Conservation (phyloP, 768 basidiomycete genomes). For the Clitopilus hobsonii region DNA sequence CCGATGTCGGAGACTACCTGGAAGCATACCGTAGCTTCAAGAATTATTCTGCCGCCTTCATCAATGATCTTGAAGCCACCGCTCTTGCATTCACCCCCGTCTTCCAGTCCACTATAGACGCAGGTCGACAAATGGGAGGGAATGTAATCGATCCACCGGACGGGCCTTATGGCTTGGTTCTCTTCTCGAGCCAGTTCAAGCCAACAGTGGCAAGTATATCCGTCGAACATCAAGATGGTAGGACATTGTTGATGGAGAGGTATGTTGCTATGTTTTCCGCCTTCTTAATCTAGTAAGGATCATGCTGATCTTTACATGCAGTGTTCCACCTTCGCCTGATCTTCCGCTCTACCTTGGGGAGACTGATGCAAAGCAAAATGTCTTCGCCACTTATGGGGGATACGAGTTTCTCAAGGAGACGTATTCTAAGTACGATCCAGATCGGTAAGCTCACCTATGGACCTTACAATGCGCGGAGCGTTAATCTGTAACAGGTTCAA, state of each 20-base stretch:
- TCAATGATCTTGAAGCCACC: conserved; percentile 17
- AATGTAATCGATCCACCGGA: conserved; percentile 33
- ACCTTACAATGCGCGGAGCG: not conserved
- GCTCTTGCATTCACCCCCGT: conserved; percentile 35
- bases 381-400: conserved; percentile 34
- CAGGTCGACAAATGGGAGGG: conserved; percentile 27
- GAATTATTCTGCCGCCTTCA: conserved; percentile 20
- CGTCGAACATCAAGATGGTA: not conserved
- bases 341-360: conserved; percentile 37
- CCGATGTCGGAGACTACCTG: conserved; percentile 21
- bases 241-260: conserved; percentile 1
- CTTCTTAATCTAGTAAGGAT: not conserved
- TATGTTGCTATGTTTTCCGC: not conserved
- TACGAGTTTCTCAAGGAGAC: conserved; percentile 30
- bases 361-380: conserved; percentile 31
- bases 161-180: conserved; percentile 28
- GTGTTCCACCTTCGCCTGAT: conserved; percentile 31
- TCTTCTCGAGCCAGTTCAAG: conserved; percentile 24
- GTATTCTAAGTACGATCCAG: conserved; percentile 41
- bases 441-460: conserved; percentile 26
- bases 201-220: conserved; percentile 5
- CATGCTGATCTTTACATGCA: conserved; percentile 6
- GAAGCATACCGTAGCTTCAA: conserved; percentile 27
- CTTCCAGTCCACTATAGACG: conserved; percentile 26
- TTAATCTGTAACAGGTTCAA: conserved; percentile 24